Conservation (phyloP, 768 basidiomycete genomes). For the Termitomyces titanicus region DNA sequence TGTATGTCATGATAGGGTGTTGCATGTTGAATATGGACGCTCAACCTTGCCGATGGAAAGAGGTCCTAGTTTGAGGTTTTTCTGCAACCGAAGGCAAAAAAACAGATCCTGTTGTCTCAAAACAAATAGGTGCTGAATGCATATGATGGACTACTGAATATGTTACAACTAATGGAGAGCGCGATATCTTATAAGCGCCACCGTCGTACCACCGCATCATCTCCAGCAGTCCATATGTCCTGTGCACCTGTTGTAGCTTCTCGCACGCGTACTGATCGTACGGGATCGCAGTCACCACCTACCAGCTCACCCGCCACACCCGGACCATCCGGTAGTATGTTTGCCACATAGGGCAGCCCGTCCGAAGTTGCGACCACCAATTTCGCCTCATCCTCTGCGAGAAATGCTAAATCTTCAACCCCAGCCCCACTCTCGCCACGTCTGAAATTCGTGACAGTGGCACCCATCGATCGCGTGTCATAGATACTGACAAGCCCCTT, state of each 20-base stretch:
- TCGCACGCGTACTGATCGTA: constrained; percentile 37
- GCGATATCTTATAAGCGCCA: constrained; percentile 19
- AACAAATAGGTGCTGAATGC: not conserved
- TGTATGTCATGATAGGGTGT: not conserved
- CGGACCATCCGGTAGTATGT: constrained; percentile 38
- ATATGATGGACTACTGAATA: not conserved
- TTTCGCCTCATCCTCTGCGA: constrained; percentile 9
- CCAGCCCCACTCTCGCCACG: constrained; percentile 38
- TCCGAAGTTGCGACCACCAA: constrained; percentile 53
- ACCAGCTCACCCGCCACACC: constrained; percentile 46
- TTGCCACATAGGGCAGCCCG: constrained; percentile 56
- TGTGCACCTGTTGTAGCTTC: constrained; percentile 13
- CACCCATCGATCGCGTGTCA: constrained; percentile 35
- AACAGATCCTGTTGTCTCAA: not conserved
- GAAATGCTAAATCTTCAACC: constrained; percentile 46
- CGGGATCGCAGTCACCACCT: constrained; percentile 60
- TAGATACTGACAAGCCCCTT: constrained; percentile 53
- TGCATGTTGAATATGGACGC: not conserved
- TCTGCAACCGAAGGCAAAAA: not conserved
- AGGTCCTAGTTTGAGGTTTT: not conserved
- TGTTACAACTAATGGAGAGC: not conserved
- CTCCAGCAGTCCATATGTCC: constrained; percentile 55
- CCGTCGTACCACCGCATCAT: constrained; percentile 58
- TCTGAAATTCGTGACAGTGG: constrained; percentile 32
- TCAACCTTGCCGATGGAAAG: not conserved